phyloP scores from a whole-genome alignment of 1,284 basidiomycete genomes.

The Cutaneotrichosporon daszewskae region DNA sequence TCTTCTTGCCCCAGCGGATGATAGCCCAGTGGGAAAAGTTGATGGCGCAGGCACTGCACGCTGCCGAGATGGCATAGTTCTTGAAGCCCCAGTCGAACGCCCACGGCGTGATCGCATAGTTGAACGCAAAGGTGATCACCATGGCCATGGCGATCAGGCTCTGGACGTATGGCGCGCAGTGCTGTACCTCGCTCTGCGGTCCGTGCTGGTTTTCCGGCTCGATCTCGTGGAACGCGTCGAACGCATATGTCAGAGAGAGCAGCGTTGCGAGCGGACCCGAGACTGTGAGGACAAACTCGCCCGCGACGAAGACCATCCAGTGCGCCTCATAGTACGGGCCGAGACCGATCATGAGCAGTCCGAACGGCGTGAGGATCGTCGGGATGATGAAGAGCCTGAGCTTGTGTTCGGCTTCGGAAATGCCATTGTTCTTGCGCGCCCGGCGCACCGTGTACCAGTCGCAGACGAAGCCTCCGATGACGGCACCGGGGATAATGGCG shows the following conservation, averaged over 20 bases:
- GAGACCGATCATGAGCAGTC: conserved; percentile 24
- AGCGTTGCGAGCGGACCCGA: conserved; percentile 20
- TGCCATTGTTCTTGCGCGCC: conserved; percentile 15
- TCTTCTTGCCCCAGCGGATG: conserved; percentile 11
- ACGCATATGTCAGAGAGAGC: conserved; percentile 17
- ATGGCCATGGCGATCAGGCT: conserved; percentile 19
- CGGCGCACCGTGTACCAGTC: conserved; percentile 12
- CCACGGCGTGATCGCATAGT: conserved; percentile 24
- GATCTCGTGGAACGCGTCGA: conserved; percentile 14
- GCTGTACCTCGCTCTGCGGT: conserved; percentile 13
- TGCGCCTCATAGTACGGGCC: conserved; percentile 20
- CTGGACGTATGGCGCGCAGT: conserved; percentile 17
- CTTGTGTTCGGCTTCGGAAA: conserved; percentile 22
- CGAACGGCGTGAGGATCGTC: conserved; percentile 12
- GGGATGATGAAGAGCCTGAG: conserved; percentile 16
- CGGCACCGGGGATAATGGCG: conserved; percentile 20
- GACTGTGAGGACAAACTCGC: conserved; percentile 19
- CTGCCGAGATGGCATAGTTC: conserved; percentile 16
- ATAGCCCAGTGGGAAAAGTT: conserved; percentile 10
- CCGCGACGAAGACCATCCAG: conserved; percentile 25
- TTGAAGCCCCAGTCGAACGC: conserved; percentile 17
- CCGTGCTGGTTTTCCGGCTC: conserved; percentile 9
- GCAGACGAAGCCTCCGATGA: conserved; percentile 8
- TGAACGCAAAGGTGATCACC: conserved; percentile 9
- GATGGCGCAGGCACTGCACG: conserved; percentile 5